Evolutionary conservation across 129 eudicot genomes (phyloP).

Genomic region (Erigeron canadensis): DNA sequence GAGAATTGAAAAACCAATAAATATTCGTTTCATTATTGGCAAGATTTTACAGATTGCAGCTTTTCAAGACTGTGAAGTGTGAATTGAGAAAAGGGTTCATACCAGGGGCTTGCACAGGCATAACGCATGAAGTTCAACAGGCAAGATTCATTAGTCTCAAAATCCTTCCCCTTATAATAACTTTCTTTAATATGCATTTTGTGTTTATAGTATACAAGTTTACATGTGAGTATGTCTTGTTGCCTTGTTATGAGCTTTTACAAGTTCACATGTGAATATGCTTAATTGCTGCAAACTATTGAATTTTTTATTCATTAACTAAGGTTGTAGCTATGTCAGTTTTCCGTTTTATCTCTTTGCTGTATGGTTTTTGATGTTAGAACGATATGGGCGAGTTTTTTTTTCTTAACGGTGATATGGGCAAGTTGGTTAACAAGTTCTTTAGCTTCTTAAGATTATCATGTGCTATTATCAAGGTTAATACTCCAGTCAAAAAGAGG

Average conservation of each 20-base stretch:
- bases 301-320: background rate
- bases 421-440: background rate
- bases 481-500: background rate
- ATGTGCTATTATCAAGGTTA: background rate
- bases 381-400: background rate
- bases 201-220: too few relatives aligned
- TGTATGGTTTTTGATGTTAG: background rate
- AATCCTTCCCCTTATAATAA: background rate
- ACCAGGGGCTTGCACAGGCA: background rate
- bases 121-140: background rate
- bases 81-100: background rate
- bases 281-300: too few relatives aligned
- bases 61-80: constrained; percentile 6
- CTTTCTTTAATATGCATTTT: background rate
- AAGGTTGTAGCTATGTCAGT: background rate
- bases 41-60: constrained; percentile 22
- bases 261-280: constrained; percentile 1
- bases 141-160: constrained; percentile 6
- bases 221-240: too few relatives aligned
- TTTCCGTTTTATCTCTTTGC: background rate
- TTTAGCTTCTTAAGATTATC: background rate
- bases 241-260: background rate
- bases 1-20: background rate
- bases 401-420: too few relatives aligned
- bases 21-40: background rate